These are phyloP conservation scores for Cyberlindnera mycetangii DNA, from an alignment of 805 yeast genomes.

Conservation along the genomic window DNA sequence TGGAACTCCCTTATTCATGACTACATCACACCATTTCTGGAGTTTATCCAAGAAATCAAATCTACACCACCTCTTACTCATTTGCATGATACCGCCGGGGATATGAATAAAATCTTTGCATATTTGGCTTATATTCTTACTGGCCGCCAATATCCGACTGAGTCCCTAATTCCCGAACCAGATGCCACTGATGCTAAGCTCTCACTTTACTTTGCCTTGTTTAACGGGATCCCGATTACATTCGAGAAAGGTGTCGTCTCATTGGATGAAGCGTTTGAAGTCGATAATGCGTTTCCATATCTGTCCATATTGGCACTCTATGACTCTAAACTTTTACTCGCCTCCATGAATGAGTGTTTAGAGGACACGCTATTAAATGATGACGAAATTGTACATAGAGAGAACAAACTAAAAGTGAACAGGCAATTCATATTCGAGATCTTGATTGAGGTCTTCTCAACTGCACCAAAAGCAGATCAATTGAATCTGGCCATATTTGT, in stretches of 20 bases:
- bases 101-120: constrained; percentile 50
- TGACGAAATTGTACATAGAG: constrained; percentile 36
- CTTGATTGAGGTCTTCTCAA: constrained; percentile 54
- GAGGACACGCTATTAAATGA: constrained; percentile 78
- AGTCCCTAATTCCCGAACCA: constrained; percentile 38
- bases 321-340: constrained; percentile 58
- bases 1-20: constrained; percentile 73
- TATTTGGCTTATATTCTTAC: constrained; percentile 70
- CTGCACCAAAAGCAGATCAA: constrained; percentile 30
- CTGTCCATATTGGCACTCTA: constrained; percentile 52
- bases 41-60: constrained; percentile 42
- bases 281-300: constrained; percentile 67
- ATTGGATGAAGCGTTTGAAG: constrained; percentile 28
- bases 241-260: constrained; percentile 30
- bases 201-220: constrained; percentile 51
- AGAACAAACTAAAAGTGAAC: constrained; percentile 38
- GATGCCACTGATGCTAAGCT: constrained; percentile 43
- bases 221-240: constrained; percentile 49
- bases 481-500: constrained; percentile 61
- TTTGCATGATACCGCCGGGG: constrained; percentile 17
- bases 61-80: constrained; percentile 1
- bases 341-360: constrained; percentile 74
- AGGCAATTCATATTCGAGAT: constrained; percentile 80
- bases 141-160: constrained; percentile 80
- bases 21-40: constrained; percentile 65